Evolutionary conservation across 2,329 filamentous ascomycete genomes (phyloP).

Genomic region (Raffaelea arxii): DNA sequence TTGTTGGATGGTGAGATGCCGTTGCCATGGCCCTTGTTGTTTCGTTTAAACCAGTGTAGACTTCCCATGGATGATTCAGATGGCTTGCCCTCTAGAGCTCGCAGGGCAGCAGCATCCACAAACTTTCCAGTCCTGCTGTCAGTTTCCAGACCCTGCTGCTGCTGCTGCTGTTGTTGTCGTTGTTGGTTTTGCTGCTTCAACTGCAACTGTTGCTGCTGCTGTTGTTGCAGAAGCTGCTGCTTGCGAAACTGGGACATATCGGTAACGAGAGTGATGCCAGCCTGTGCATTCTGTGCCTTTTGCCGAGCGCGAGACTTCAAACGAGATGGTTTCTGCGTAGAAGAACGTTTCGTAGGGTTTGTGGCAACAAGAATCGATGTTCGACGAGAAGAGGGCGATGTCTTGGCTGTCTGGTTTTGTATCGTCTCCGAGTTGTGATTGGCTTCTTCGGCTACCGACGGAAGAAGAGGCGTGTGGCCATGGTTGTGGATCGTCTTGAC

Average conservation of each 20-base stretch:
- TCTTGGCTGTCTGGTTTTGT: not conserved
- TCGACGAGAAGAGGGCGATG: not conserved
- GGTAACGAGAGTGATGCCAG: slow-evolving; percentile 60
- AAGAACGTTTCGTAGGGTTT: slow-evolving; percentile 18
- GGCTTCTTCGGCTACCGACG: too few species aligned
- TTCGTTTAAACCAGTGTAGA: slow-evolving; percentile 47
- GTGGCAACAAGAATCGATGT: not conserved
- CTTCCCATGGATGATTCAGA: slow-evolving; percentile 44
- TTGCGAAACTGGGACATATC: slow-evolving; percentile 48
- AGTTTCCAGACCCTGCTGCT: slow-evolving; percentile 14
- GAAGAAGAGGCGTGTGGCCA: slow-evolving; percentile 4
- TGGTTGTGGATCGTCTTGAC: slow-evolving; percentile 5
- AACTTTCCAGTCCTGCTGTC: slow-evolving; percentile 33
- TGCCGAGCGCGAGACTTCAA: slow-evolving; percentile 52
- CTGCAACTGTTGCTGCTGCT: slow-evolving; percentile 26
- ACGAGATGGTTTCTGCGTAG: slow-evolving; percentile 31
- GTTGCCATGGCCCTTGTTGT: slow-evolving; percentile 22
- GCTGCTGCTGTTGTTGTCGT: slow-evolving; percentile 28
- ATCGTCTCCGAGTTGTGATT: not conserved
- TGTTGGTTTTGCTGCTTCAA: slow-evolving; percentile 25
- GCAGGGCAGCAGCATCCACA: slow-evolving; percentile 49
- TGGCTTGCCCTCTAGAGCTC: slow-evolving; percentile 47
- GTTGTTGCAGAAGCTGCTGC: slow-evolving; percentile 27
- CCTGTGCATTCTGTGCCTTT: slow-evolving; percentile 48
- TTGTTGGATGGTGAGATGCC: slow-evolving; percentile 16